Evolutionary conservation across 2,329 filamentous ascomycete species (phyloP), one percentile per base, ranked within the genome.

Genomic region (Claviceps pusilla): DNA sequence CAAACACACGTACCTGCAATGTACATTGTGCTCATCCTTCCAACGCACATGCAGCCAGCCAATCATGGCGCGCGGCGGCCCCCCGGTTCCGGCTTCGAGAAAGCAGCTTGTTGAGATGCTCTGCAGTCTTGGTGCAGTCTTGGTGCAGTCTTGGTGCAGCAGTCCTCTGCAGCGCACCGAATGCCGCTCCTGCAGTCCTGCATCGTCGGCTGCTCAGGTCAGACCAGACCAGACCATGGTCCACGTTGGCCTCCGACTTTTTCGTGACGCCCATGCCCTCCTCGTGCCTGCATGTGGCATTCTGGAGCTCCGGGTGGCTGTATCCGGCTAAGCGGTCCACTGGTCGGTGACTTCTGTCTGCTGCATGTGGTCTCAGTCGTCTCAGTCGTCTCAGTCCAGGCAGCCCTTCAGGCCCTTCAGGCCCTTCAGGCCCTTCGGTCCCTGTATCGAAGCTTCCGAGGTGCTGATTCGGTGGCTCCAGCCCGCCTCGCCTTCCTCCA

Each of bases 61-160:
- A 67, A 67, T 66, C 50, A 58, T 35, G 52, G 29, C 33, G 42
- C 10, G 16, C 16, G 45, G 10, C 7, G 51, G 55, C 61, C 56
- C 56, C 60, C 60, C 19, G 19, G 60, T 58, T 48, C 50, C 52
- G 55, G 19, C 19, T 33, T 16, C 54, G 31, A 39, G 53, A 46
- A 43, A 42, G 4, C 50, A 52, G 37, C 5, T 33, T 33, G 31
- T 33, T 6, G 4, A 9, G 4, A 33, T 33, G 31, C 9, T 6
- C 43, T 28, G 19, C 19, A 39, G 42, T 19, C 19, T 19, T 19
- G 19, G 19, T 19, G 19, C 19, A 19, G 19, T 19, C 19, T 19
- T 19, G 19, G 19, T 19, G 19, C 19, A 19, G 19, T 19, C 19
- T 19, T 19, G 19, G 19, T 19, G 19, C 19, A 19, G 19, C 19